Percentiles rank a stretch among this genome's conserved stretches.
Conservation (phyloP, 2,329 filamentous ascomycete genomes). For the Penicillium sp. region DNA sequence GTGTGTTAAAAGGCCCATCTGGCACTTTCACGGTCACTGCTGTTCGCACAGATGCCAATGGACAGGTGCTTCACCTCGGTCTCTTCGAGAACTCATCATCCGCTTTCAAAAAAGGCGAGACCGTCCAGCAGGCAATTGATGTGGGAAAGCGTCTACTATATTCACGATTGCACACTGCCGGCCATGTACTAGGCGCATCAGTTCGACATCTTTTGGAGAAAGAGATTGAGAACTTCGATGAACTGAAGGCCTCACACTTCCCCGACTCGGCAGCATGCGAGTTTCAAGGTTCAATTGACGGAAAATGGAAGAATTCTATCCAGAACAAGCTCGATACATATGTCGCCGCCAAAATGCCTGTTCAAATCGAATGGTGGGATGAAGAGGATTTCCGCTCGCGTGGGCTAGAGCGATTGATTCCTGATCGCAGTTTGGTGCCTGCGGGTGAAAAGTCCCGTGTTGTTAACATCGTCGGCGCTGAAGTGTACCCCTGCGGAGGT, state of each 20-base stretch:
- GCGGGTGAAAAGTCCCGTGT: constrained; percentile 63
- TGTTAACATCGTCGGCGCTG: constrained; percentile 67
- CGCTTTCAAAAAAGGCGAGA: constrained; percentile 39
- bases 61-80: constrained; percentile 67
- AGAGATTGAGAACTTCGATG: constrained; percentile 57
- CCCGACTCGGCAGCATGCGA: constrained; percentile 67
- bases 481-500: constrained; percentile 72
- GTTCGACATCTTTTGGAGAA: constrained; percentile 59
- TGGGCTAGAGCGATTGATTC: constrained; percentile 57
- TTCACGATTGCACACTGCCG: constrained; percentile 70
- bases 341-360: constrained; percentile 55
- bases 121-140: constrained; percentile 61
- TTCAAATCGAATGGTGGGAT: constrained; percentile 68
- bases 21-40: constrained; percentile 55
- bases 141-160: constrained; percentile 60
- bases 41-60: constrained; percentile 56
- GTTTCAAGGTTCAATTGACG: constrained; percentile 66
- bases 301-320: constrained; percentile 61
- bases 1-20: constrained; percentile 50
- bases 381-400: constrained; percentile 59
- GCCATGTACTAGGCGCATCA: constrained; percentile 69
- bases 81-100: constrained; percentile 45
- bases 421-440: constrained; percentile 46
- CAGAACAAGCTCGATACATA: constrained; percentile 62
- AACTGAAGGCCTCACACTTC: constrained; percentile 71